Base-by-base conservation (phyloP, 345 rosid species). In the Psidium friedrichsthalianum region DNA sequence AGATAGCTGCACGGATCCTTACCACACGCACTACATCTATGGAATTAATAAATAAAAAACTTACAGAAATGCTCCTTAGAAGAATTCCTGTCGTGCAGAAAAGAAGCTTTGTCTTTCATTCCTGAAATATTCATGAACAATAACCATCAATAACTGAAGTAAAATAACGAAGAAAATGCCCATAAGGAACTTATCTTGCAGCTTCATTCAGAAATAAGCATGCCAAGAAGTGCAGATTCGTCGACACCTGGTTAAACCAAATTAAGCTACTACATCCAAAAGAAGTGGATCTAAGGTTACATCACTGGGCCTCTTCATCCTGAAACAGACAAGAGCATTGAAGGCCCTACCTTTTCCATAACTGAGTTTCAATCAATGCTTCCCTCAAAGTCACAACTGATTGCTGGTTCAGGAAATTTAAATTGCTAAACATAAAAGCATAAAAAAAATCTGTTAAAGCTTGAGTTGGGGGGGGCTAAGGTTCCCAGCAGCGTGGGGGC, bases 21-120 rank as follows among this genome's bases (percentile, higher is more conserved):
- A n/a, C 44, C 42, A 24, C 16, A 52, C 18, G 8, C 44, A 82
- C 14, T 52, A n/a, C 83, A 82, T 20, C 10, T 5, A 69, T 69
- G 80, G 14, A 69, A 69, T 36, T 69, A 69, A 69, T 18, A 44
- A 69, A 16, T 18, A 69, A 24, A 36, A 13, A 21, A 69, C 91
- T 12, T 95, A 96, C 99, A 89, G 90, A 93, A 74, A 96, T 93
- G 89, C 90, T 95, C 90, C 99, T 94, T 88, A 96, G 85, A 85
- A 96, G 96, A 90, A 95, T 96, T 82, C 99, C 99, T 4, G 98
- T 96, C 51, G 99, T 96, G 87, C 98, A 96, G 88, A 95, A 96
- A 29, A 95, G 95, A 87, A 96, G 97, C 89, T 93, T 95, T 87
- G 98, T 96, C 89, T 89, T 93, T 95, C 95, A 91, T 92, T 94